Evolutionary conservation across 441 rosid species (phyloP), one percentile per base, ranked within the genome.

Genomic region (Biscutella laevigata): DNA sequence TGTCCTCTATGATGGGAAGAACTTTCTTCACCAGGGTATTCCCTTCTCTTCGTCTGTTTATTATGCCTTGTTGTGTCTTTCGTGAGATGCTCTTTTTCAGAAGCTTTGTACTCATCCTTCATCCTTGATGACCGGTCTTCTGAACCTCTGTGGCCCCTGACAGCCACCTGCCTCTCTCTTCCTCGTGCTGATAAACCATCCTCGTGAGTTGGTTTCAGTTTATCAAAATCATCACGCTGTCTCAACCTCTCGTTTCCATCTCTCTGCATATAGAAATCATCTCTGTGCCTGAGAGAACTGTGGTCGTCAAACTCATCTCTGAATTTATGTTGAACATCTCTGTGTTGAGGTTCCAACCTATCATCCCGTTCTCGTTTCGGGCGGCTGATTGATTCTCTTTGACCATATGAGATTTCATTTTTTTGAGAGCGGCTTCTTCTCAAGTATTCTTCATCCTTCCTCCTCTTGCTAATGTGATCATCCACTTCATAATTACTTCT

Each of bases 361-460:
- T 80, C 94, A 64, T 81, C 88, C 66, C 92, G 84, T 70, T 86
- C 97, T 62, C 85, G 76, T 71, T 80, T 86, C 48, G 74, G 79
- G 50, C 81, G 86, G 68, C 81, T 67, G 45, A 64, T 61, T 39
- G 60, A 66, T 71, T 92, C 98, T 74, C 85, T 78, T 52, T 79
- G 81, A 26, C 75, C 73, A 55, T 71, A 81, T 61, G 70, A 35
- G 37, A 66, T 69, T 60, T 79, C 95, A 54, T 80, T 91, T 71
- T 75, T 86, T 48, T 88, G 81, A 51, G 66, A 33, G 48, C 69
- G 79, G 46, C 77, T 87, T 66, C 89, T 80, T 67, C 83, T 79
- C 43, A 63, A 15, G 72, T 75, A 78, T 27, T 88, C 96, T 16
- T 83, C 94, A 40, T 78, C 92, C 61, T 81, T 88, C 71, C 83